Base-by-base conservation (phyloP, 2,329 filamentous ascomycete genomes). In the Verticillium longisporum region DNA sequence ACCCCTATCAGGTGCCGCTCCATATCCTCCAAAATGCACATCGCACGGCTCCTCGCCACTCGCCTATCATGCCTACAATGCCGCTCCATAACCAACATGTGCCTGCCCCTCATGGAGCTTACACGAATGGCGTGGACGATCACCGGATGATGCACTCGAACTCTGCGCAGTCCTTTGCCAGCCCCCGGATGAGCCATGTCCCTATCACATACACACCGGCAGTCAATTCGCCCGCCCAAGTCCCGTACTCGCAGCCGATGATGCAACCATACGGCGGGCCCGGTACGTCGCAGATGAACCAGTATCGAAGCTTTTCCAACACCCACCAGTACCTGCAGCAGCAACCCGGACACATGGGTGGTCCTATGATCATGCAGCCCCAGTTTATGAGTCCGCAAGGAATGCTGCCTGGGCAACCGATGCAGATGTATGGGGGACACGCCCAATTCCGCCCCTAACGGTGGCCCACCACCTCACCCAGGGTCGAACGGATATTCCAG, bases 111-210 rank as follows among this genome's bases (percentile, higher is more conserved):
- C 84, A 85, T 59, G 82, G 82, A 15, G 83, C 85, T 3, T 90
- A 88, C 66, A 91, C 88, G 68, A 88, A 87, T 62, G 56, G 56
- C 14, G 87, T 88, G 67, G 93, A 96, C 66, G 90, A 92, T 62
- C 91, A 93, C 70, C 86, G 92, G 58, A 96, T 97, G 90, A 90
- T 95, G 77, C 91, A 90, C 61, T 90, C 88, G 6, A 92, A 88
- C 66, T 92, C 90, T 31, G 88, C 88, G 3, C 92, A 93, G 68
- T 91, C 92, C 2, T 95, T 92, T 72, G 89, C 91, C 9, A 97
- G 93, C 15, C 92, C 94, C 57, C 87, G 92, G 58, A 83, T 92
- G 67, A 83, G 86, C 58, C 88, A 88, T 65, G 83, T 86, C 15
- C 85, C 87, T 34, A 85, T 91, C 72, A 84, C 84, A 3, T 93